These are phyloP conservation scores for Cyberlindnera lachancei DNA, from an alignment of 805 yeast genomes.

Conservation along the genomic window DNA sequence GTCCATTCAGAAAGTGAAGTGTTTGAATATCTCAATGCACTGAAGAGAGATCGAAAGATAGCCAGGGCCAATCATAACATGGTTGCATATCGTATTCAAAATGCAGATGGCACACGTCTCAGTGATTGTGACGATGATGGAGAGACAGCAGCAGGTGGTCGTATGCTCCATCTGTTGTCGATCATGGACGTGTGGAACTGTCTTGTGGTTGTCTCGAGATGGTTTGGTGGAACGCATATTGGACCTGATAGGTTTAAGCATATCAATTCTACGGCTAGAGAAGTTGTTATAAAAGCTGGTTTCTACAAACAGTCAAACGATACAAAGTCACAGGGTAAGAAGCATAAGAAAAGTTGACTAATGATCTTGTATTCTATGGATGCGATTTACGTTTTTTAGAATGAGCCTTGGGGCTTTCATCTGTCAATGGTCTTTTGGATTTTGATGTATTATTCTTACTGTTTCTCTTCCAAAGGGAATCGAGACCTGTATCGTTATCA, in stretches of 20 bases:
- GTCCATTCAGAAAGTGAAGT: constrained; percentile 69
- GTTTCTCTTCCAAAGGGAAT: constrained; percentile 20
- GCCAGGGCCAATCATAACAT: constrained; percentile 71
- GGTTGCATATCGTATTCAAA: constrained; percentile 76
- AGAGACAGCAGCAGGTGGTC: constrained; percentile 90
- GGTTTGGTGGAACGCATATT: constrained; percentile 88
- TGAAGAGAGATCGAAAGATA: constrained; percentile 61
- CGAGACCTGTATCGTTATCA: constrained; percentile 4
- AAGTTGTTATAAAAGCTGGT: constrained; percentile 65
- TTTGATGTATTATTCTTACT: constrained; percentile 7
- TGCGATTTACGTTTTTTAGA: constrained; percentile 16
- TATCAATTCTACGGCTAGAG: constrained; percentile 82
- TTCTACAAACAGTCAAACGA: constrained; percentile 31
- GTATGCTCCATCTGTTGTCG: constrained; percentile 71
- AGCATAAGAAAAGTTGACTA: constrained; percentile 24
- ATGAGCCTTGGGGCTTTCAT: constrained; percentile 11
- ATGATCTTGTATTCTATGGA: constrained; percentile 1
- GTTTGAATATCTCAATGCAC: constrained; percentile 35
- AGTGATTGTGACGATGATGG: constrained; percentile 98
- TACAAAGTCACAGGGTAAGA: constrained; percentile 9
- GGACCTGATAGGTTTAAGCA: constrained; percentile 96
- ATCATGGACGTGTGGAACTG: constrained; percentile 75
- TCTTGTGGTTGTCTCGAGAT: constrained; percentile 68
- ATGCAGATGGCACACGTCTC: constrained; percentile 40
- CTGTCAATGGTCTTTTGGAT: constrained; percentile 7